These are phyloP conservation scores for Colletotrichum liaoningense DNA, from an alignment of 2,329 filamentous ascomycete genomes.

Conservation along the genomic window DNA sequence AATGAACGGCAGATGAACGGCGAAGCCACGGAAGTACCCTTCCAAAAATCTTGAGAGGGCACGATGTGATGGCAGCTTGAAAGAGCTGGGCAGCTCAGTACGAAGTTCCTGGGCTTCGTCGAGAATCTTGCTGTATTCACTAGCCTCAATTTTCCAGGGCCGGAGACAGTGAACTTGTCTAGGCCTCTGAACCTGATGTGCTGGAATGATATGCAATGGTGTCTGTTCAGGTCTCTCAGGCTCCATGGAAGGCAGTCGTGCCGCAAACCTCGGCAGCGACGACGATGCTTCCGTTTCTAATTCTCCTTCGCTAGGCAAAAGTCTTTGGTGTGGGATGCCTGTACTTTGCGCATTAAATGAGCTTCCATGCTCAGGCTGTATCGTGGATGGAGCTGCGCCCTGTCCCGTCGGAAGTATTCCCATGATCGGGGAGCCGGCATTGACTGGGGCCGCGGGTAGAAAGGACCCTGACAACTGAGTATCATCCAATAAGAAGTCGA, in stretches of 20 bases:
- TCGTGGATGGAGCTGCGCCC: no score
- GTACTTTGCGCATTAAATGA: no score
- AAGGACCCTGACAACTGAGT: background rate
- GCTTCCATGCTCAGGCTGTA: no score
- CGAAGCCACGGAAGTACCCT: constrained; percentile 62
- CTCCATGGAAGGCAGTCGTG: background rate
- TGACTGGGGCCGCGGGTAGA: background rate
- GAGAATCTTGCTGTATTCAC: constrained; percentile 30
- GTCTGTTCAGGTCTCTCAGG: background rate
- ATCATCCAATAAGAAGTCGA: constrained; percentile 10
- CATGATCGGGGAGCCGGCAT: background rate
- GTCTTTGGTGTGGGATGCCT: background rate
- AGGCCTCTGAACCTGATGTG: background rate
- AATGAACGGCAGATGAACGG: constrained; percentile 63
- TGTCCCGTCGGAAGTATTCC: no score
- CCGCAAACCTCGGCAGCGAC: background rate
- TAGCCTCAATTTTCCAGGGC: constrained; percentile 36
- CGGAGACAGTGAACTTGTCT: background rate
- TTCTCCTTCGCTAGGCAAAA: background rate
- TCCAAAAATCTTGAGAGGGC: constrained; percentile 60
- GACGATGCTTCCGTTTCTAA: background rate
- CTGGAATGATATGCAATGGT: background rate
- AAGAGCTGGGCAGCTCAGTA: constrained; percentile 54
- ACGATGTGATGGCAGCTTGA: constrained; percentile 59
- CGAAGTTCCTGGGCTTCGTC: constrained; percentile 30